Evolutionary conservation across 345 rosid genomes (phyloP), one percentile per base, ranked within the genome.

Genomic region (Citrus trifoliata): DNA sequence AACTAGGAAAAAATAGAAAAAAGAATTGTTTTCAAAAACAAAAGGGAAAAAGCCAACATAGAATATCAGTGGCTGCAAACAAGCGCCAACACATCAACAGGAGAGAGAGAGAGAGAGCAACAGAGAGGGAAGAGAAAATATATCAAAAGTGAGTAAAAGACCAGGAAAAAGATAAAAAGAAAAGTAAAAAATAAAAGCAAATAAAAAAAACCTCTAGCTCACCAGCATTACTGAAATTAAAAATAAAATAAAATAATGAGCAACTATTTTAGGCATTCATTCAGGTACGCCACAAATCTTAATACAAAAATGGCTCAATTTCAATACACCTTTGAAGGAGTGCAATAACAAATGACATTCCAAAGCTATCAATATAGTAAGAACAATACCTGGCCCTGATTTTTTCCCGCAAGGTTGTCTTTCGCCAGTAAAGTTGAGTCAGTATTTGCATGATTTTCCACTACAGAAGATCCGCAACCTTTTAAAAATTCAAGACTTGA

Each of bases 301-400:
- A n/a, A 10, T 8, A 79, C 16, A 73, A 27, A 10, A 78, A 12
- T 51, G 67, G 16, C 30, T 22, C 60, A n/a, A 0, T 13, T 76
- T 30, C 14, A 24, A 63, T 62, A 66, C 64, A 78, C 61, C 72
- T 67, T 61, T 67, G 1, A 61, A 67, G 46, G 8, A 64, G 30
- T 56, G 22, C 0, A 35, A 27, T n/a, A 55, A 33, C 35, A 70
- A 46, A 21, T 9, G 25, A 56, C 10, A 42, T n/a, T 33, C 64
- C 25, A 25, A 19, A 76, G 80, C 18, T n/a, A 28, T 74, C 24
- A 66, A 79, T 60, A 64, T 12, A 4, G 60, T 1, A 30, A 68
- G 64, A 67, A 70, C 56, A 71, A 87, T 89, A 95, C 97, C 95
- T 51, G 84, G 78, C 76, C 67, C 58, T 80, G 76, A 81, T 83